Evolutionary conservation across 2,329 filamentous ascomycete genomes (phyloP).

Genomic region (Trichoderma sp.): DNA sequence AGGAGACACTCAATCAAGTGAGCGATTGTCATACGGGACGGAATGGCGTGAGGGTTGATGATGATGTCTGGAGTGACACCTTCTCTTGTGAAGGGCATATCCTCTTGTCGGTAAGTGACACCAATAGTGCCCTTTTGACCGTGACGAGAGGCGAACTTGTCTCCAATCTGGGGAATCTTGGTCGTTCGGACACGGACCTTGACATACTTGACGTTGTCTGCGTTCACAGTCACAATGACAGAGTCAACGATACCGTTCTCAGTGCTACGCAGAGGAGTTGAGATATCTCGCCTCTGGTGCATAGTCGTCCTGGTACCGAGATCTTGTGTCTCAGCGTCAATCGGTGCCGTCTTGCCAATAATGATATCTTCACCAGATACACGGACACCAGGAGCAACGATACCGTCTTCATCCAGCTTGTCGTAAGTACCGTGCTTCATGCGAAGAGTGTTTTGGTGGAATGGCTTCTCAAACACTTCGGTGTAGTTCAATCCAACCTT

Average conservation of each 20-base stretch:
- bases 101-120: conserved; percentile 95
- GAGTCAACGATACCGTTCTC: conserved; percentile 96
- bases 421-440: conserved; percentile 96
- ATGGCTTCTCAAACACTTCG: conserved; percentile 94
- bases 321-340: conserved; percentile 89
- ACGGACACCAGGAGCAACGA: conserved; percentile 88
- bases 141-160: conserved; percentile 99
- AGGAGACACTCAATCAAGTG: conserved; percentile 99
- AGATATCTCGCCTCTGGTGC: conserved; percentile 92
- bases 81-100: conserved; percentile 96
- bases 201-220: conserved; percentile 90
- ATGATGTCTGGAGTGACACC: conserved; percentile 93
- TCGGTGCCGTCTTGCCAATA: conserved; percentile 96
- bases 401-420: conserved; percentile 95
- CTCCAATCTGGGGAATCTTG: conserved; percentile 96
- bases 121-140: conserved; percentile 99
- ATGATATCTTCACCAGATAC: conserved; percentile 98
- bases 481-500: conserved; percentile 89
- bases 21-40: conserved; percentile 99
- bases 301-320: conserved; percentile 85
- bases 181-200: conserved; percentile 97
- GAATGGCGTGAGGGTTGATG: conserved; percentile 99
- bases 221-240: conserved; percentile 90
- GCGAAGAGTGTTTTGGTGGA: conserved; percentile 79
- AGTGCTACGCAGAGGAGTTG: conserved; percentile 88